Evolutionary conservation across 345 rosid species (phyloP).

Genomic region (Anacardium occidentale): DNA sequence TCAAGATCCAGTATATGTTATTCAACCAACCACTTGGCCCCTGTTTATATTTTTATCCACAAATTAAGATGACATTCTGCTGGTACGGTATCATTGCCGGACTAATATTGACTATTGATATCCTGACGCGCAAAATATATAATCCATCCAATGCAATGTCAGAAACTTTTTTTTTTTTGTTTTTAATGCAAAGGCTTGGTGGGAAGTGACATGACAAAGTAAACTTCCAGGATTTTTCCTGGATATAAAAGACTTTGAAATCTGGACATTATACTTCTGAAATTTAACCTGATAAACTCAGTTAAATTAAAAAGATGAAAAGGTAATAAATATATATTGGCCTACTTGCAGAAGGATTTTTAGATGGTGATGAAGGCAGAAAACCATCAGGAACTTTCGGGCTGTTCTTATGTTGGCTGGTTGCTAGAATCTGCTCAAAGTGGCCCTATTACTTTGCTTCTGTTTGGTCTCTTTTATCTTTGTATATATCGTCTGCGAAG

Average conservation of each 20-base stretch:
- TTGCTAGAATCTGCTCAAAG: background rate
- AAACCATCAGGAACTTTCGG: constrained; percentile 17
- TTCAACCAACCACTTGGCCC: too few species aligned
- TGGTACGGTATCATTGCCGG: too few species aligned
- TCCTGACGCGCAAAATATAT: too few species aligned
- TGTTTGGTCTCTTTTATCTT: constrained; percentile 10
- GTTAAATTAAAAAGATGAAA: background rate
- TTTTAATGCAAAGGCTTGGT: too few species aligned
- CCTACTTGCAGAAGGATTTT: background rate
- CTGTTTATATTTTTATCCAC: too few species aligned
- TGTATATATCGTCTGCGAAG: constrained; percentile 8
- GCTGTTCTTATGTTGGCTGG: background rate
- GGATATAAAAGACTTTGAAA: background rate
- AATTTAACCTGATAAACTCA: background rate
- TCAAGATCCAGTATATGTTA: too few species aligned
- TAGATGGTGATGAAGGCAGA: constrained; percentile 8
- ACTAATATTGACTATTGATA: too few species aligned
- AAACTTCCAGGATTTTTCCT: constrained; percentile 1
- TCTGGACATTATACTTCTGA: background rate
- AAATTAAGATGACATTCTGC: too few species aligned
- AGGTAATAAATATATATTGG: background rate
- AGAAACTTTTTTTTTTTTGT: too few species aligned
- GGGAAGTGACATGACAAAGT: background rate
- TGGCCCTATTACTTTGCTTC: background rate
- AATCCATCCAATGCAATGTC: too few species aligned